These are phyloP conservation scores for Zhuliangozyma blackwelliae DNA, from an alignment of 1,139 yeast genomes.

Conservation along the genomic window DNA sequence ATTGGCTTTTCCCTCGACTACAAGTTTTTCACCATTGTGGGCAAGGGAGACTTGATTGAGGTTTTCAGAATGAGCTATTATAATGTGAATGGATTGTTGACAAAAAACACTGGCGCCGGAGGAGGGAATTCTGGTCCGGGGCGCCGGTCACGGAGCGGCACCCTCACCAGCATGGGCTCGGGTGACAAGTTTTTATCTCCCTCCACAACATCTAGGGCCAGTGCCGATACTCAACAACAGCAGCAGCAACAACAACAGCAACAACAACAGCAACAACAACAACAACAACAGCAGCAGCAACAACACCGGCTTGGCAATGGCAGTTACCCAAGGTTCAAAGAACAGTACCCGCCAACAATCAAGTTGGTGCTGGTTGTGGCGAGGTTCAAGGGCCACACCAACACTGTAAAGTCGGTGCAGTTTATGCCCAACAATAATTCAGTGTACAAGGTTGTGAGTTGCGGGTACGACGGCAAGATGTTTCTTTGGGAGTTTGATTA, in stretches of 20 bases:
- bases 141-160: slow-evolving; percentile 37
- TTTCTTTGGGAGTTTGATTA: slow-evolving; percentile 74
- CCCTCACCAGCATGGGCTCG: slow-evolving; percentile 28
- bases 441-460: slow-evolving; percentile 57
- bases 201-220: not conserved
- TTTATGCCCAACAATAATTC: slow-evolving; percentile 23
- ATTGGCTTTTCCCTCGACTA: slow-evolving; percentile 63
- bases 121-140: slow-evolving; percentile 13
- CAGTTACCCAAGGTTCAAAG: slow-evolving; percentile 3
- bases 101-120: slow-evolving; percentile 12
- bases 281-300: not conserved
- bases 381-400: slow-evolving; percentile 62
- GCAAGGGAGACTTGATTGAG: slow-evolving; percentile 58
- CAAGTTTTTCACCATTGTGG: slow-evolving; percentile 53
- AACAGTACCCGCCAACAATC: slow-evolving; percentile 31
- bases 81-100: slow-evolving; percentile 31
- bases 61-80: slow-evolving; percentile 45
- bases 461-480: slow-evolving; percentile 68
- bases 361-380: slow-evolving; percentile 43
- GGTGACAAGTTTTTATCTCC: not conserved
- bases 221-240: slow-evolving; percentile 2
- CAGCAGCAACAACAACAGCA: not conserved
- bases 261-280: slow-evolving; percentile 1
- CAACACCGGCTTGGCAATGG: not conserved
- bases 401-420: slow-evolving; percentile 53